Conservation (phyloP, 148 eudicot genomes). For the Silene uniflora region DNA sequence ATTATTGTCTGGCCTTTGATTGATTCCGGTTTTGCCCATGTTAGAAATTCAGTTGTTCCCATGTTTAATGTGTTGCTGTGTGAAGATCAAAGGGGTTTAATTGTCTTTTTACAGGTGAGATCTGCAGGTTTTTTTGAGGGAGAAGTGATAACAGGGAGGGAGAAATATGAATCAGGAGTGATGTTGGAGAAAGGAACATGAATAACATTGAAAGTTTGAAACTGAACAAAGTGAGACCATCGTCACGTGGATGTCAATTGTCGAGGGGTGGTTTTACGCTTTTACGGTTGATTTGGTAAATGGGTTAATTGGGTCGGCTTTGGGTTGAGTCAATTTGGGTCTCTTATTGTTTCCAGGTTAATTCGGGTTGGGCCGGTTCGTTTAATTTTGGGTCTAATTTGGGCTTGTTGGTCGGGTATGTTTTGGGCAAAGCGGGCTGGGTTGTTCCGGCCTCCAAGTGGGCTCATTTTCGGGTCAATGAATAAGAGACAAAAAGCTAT, state of each 20-base stretch:
- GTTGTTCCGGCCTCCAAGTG: too few species aligned
- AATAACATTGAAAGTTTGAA: background rate
- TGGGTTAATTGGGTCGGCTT: too few species aligned
- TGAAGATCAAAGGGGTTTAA: background rate
- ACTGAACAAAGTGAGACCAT: background rate
- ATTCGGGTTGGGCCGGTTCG: too few species aligned
- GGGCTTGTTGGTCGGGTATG: too few species aligned
- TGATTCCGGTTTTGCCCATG: constrained; percentile 42
- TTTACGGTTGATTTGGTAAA: too few species aligned
- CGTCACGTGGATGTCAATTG: background rate
- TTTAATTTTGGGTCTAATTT: too few species aligned
- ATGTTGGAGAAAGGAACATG: background rate
- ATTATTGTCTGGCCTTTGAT: constrained; percentile 47
- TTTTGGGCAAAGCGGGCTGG: too few species aligned
- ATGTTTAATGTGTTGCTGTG: constrained; percentile 1
- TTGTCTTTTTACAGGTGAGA: constrained; percentile 18
- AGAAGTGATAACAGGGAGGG: background rate
- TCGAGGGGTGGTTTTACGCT: background rate
- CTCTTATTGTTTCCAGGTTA: too few species aligned
- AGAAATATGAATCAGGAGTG: background rate
- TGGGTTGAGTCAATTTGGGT: too few species aligned
- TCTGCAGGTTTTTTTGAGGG: constrained; percentile 14
- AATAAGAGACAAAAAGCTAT: too few species aligned
- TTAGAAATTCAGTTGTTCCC: constrained; percentile 16
- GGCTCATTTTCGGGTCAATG: too few species aligned